Conservation (phyloP, 1,284 basidiomycete species). For the Ganoderma sp. region DNA sequence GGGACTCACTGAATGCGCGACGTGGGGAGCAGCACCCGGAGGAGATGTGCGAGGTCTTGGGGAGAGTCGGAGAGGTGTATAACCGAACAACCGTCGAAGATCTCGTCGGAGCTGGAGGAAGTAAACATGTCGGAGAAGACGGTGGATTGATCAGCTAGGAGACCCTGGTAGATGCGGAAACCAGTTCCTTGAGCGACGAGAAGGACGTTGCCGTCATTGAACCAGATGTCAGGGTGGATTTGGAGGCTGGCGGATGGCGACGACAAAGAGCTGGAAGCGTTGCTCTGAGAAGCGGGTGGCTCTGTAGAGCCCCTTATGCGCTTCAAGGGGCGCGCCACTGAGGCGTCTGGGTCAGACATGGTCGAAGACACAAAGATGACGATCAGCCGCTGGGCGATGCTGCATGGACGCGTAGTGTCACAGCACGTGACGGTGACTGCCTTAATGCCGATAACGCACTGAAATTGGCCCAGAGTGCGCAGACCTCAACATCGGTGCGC, state of each 20-base stretch:
- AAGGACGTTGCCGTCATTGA: constrained; percentile 32
- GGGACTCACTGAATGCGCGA: too few relatives aligned
- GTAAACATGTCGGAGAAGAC: constrained; percentile 19
- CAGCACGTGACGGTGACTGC: too few relatives aligned
- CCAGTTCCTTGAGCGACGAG: constrained; percentile 22
- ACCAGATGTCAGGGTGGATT: constrained; percentile 17
- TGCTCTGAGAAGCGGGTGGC: background rate
- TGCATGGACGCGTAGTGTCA: background rate
- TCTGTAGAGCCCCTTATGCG: background rate
- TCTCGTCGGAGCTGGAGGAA: too few relatives aligned
- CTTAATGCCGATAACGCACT: too few relatives aligned
- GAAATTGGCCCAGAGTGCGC: too few relatives aligned
- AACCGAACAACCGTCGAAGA: too few relatives aligned
- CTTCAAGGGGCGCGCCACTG: background rate
- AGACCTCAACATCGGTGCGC: background rate
- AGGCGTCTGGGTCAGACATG: background rate
- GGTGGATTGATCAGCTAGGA: constrained; percentile 30
- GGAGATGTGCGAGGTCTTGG: too few relatives aligned
- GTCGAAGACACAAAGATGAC: background rate
- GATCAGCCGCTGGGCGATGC: too few relatives aligned
- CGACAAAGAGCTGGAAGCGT: background rate
- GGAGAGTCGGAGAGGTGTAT: too few relatives aligned
- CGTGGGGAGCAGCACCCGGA: too few relatives aligned
- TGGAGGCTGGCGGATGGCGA: background rate
- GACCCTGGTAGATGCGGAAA: constrained; percentile 29